A percentile compares a stretch with the other conserved stretches of the same genome.
Evolutionary conservation across 2,329 filamentous ascomycete genomes (phyloP).

Genomic region (Aspergillus ustus): DNA sequence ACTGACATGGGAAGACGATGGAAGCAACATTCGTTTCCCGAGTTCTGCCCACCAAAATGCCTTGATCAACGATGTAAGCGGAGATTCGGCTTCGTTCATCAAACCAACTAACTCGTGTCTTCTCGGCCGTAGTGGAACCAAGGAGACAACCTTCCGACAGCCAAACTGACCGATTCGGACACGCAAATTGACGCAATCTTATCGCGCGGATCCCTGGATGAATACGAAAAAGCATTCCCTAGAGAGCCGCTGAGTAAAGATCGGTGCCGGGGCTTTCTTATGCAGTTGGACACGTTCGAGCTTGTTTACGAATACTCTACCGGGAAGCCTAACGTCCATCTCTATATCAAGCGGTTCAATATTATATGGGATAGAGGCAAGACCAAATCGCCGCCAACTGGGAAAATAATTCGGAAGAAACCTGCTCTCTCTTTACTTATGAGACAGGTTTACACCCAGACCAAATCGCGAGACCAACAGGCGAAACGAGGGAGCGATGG

Average conservation of each 20-base stretch:
- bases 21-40: conserved; percentile 38
- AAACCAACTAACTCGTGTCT: background rate
- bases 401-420: conserved; percentile 28
- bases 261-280: conserved; percentile 31
- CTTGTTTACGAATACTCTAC: conserved; percentile 39
- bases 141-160: conserved; percentile 21
- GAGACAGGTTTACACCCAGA: conserved; percentile 16
- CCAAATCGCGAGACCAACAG: conserved; percentile 12
- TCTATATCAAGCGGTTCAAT: conserved; percentile 32
- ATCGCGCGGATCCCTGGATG: conserved; percentile 29
- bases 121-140: conserved; percentile 31
- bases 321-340: conserved; percentile 27
- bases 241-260: conserved; percentile 23
- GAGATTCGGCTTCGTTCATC: background rate
- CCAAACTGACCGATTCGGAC: conserved; percentile 40
- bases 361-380: conserved; percentile 29
- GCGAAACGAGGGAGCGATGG: background rate
- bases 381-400: conserved; percentile 17
- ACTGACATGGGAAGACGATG: conserved; percentile 35
- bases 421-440: conserved; percentile 24
- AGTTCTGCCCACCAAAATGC: conserved; percentile 21
- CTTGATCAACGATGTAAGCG: conserved; percentile 37
- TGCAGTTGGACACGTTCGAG: conserved; percentile 41
- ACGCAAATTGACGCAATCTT: conserved; percentile 41
- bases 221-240: conserved; percentile 25